A percentile compares a stretch with the other conserved stretches of the same genome.
These are phyloP conservation scores for Venturia asperata DNA, from an alignment of 2,329 filamentous ascomycete species.

Conservation along the genomic window DNA sequence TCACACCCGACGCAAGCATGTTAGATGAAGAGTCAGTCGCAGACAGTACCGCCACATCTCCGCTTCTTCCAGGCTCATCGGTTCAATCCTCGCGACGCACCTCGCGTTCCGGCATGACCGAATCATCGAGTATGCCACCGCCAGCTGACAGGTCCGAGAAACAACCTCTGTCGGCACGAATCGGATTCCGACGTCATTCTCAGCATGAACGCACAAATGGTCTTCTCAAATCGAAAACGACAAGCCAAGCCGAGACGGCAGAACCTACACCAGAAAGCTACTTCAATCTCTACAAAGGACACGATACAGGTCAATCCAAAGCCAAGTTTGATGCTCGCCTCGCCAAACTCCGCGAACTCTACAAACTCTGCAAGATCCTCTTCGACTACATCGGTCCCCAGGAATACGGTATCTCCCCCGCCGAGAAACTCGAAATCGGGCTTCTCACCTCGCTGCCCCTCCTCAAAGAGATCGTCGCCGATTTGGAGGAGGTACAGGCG, in stretches of 20 bases:
- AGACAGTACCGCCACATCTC: constrained; percentile 9
- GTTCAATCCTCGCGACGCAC: constrained; percentile 14
- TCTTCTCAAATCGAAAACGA: constrained; percentile 1
- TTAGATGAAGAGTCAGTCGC: constrained; percentile 42
- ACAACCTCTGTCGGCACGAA: constrained; percentile 36
- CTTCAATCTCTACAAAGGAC: constrained; percentile 82
- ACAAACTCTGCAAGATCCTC: constrained; percentile 85
- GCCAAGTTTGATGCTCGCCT: constrained; percentile 78
- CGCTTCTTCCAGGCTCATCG: neutral
- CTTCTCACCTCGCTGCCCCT: constrained; percentile 87
- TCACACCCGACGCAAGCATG: constrained; percentile 76
- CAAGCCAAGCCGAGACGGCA: neutral
- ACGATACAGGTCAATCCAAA: constrained; percentile 46
- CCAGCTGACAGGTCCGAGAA: constrained; percentile 25
- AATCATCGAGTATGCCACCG: neutral
- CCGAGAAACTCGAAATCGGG: constrained; percentile 97
- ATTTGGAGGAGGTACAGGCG: constrained; percentile 94
- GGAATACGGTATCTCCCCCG: constrained; percentile 92
- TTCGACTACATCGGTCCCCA: constrained; percentile 99
- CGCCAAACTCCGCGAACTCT: constrained; percentile 83
- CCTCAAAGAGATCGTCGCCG: constrained; percentile 92
- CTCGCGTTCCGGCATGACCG: neutral
- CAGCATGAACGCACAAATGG: constrained; percentile 25
- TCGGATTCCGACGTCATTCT: constrained; percentile 48
- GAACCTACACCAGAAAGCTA: constrained; percentile 52